These are phyloP conservation scores for Pelargonium fulgidum DNA, from an alignment of 441 rosid species.

Conservation along the genomic window DNA sequence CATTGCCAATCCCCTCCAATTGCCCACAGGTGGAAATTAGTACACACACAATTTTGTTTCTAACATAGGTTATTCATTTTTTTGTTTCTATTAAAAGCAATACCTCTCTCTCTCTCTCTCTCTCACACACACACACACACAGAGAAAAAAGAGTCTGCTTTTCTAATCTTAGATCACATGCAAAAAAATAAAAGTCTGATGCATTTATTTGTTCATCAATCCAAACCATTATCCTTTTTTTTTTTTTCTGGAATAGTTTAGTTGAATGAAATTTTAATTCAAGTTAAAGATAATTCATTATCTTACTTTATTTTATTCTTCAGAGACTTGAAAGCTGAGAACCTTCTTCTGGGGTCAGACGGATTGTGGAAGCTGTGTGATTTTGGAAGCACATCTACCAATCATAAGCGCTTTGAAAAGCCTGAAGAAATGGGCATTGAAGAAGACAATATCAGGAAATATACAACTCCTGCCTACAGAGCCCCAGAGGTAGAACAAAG, in stretches of 20 bases:
- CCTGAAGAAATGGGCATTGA: constrained; percentile 97
- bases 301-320: constrained; percentile 19
- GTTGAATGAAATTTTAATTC: not conserved
- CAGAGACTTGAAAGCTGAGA: constrained; percentile 93
- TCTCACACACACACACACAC: not conserved
- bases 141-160: not conserved
- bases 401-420: constrained; percentile 83
- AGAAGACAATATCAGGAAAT: constrained; percentile 90
- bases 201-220: not conserved
- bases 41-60: not conserved
- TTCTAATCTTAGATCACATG: not conserved
- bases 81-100: constrained; percentile 2
- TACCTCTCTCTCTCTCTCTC: not conserved
- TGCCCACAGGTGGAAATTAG: constrained; percentile 65
- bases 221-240: not conserved
- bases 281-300: not conserved
- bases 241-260: not conserved
- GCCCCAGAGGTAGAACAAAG: constrained; percentile 77
- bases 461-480: constrained; percentile 93
- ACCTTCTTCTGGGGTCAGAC: constrained; percentile 69
- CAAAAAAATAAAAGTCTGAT: not conserved
- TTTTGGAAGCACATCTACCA: constrained; percentile 84
- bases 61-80: not conserved
- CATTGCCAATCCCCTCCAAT: constrained; percentile 80
- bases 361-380: constrained; percentile 87